phyloP scores from a whole-genome alignment of 108 stramenopile genomes.

The Nitzschia sp. region DNA sequence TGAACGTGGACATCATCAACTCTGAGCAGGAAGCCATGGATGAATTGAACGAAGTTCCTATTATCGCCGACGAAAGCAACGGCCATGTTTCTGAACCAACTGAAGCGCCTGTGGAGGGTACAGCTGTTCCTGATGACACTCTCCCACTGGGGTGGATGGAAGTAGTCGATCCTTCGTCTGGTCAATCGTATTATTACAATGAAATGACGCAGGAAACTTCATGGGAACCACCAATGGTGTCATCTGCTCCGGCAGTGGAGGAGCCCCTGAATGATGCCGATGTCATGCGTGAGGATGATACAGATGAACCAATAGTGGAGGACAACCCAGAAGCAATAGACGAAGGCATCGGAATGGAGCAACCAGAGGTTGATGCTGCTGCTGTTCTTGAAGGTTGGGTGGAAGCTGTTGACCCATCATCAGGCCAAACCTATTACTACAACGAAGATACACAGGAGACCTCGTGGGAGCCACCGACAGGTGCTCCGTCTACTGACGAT shows the following conservation, averaged over 20 bases:
- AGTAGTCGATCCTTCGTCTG: conserved; percentile 36
- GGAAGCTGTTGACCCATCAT: conserved; percentile 37
- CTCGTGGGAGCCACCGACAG: conserved; percentile 30
- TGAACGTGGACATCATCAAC: background rate
- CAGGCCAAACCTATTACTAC: conserved; percentile 46
- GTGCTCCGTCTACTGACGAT: background rate
- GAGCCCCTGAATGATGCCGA: background rate
- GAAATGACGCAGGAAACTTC: conserved; percentile 36
- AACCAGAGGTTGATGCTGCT: background rate
- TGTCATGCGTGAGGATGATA: background rate
- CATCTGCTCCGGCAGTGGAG: background rate
- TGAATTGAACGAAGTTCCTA: background rate
- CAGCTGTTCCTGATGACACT: background rate
- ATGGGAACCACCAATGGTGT: conserved; percentile 22
- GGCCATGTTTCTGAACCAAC: no score
- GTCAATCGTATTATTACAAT: conserved; percentile 44
- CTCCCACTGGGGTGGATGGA: conserved; percentile 26
- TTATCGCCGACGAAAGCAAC: background rate
- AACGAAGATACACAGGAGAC: conserved; percentile 46
- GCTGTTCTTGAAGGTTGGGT: conserved; percentile 39
- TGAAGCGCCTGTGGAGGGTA: conserved; percentile 2
- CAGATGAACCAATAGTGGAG: background rate
- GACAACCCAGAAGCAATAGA: background rate
- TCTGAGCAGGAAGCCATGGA: background rate
- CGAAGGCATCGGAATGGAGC: background rate